These are phyloP conservation scores for Aspergillus ibericus DNA, from an alignment of 2,329 filamentous ascomycete genomes.

Conservation along the genomic window DNA sequence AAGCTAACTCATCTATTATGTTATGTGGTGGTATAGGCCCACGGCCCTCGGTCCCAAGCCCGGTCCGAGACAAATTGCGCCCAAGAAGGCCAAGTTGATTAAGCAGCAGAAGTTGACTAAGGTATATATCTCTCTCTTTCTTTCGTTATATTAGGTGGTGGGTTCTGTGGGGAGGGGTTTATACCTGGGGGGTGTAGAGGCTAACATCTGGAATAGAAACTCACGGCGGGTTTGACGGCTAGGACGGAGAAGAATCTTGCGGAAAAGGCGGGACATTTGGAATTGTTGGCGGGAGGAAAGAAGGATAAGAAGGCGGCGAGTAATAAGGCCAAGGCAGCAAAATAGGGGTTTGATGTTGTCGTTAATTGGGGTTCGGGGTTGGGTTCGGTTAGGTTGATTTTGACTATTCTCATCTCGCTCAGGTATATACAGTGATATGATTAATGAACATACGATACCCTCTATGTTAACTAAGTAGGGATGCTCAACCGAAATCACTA, in stretches of 20 bases:
- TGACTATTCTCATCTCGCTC: not conserved
- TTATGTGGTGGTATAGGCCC: constrained; percentile 15
- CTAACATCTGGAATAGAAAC: constrained; percentile 1
- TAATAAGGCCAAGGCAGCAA: constrained; percentile 27
- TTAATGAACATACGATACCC: constrained; percentile 8
- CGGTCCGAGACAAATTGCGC: constrained; percentile 63
- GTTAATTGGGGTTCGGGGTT: not conserved
- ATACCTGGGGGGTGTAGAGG: constrained; percentile 23
- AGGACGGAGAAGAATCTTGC: constrained; percentile 69
- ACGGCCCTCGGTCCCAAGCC: constrained; percentile 52
- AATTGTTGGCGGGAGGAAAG: constrained; percentile 67
- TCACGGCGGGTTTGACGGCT: constrained; percentile 55
- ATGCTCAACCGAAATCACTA: not conserved
- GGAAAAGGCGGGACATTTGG: constrained; percentile 67
- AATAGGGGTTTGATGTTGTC: not conserved
- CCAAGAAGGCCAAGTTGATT: constrained; percentile 63
- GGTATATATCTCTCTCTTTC: constrained; percentile 35
- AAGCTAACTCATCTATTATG: not conserved
- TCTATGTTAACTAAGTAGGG: not conserved
- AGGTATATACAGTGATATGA: not conserved
- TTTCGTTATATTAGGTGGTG: constrained; percentile 1
- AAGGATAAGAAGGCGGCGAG: constrained; percentile 51
- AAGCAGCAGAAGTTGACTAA: constrained; percentile 64
- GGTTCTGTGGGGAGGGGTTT: not conserved
- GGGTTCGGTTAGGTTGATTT: not conserved